Evolutionary conservation across 2,329 filamentous ascomycete species (phyloP).

Genomic region (Aspergillus sp.): DNA sequence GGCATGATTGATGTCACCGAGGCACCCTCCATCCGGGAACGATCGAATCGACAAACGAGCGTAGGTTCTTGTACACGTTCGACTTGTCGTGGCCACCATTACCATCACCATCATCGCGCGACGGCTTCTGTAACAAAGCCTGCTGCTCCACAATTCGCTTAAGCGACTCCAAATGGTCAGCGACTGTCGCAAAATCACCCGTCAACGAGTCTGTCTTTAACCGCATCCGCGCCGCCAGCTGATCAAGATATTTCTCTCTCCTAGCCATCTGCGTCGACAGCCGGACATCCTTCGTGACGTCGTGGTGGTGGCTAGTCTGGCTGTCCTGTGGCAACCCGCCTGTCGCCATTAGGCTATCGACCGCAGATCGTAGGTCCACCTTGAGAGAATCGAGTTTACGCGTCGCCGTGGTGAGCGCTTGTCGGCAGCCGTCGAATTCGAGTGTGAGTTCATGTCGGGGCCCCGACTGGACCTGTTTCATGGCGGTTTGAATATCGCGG

Average conservation of each 20-base stretch:
- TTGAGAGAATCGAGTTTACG: conserved; percentile 30
- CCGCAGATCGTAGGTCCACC: conserved; percentile 29
- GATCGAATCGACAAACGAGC: neutral
- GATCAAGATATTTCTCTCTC: conserved; percentile 27
- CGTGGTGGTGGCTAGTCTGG: too few relatives aligned
- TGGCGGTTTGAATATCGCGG: conserved; percentile 17
- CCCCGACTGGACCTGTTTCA: conserved; percentile 18
- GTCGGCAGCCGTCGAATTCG: conserved; percentile 30
- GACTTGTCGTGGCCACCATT: neutral
- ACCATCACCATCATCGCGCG: neutral
- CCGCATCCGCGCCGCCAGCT: conserved; percentile 26
- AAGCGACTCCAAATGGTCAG: conserved; percentile 31
- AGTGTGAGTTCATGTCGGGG: conserved; percentile 31
- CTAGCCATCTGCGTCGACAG: conserved; percentile 24
- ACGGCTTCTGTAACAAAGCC: neutral
- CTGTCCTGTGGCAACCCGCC: neutral
- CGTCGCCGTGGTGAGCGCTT: conserved; percentile 24
- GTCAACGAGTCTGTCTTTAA: conserved; percentile 25
- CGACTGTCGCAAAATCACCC: conserved; percentile 23
- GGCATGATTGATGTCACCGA: neutral
- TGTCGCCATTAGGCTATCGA: conserved; percentile 27
- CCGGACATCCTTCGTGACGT: conserved; percentile 20
- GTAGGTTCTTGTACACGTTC: neutral
- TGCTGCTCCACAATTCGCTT: conserved; percentile 17
- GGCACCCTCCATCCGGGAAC: neutral